Percentiles rank a stretch among this genome's conserved stretches.
phyloP scores from a whole-genome alignment of 352 stramenopile genomes.

The Phytophthora brassicae region DNA sequence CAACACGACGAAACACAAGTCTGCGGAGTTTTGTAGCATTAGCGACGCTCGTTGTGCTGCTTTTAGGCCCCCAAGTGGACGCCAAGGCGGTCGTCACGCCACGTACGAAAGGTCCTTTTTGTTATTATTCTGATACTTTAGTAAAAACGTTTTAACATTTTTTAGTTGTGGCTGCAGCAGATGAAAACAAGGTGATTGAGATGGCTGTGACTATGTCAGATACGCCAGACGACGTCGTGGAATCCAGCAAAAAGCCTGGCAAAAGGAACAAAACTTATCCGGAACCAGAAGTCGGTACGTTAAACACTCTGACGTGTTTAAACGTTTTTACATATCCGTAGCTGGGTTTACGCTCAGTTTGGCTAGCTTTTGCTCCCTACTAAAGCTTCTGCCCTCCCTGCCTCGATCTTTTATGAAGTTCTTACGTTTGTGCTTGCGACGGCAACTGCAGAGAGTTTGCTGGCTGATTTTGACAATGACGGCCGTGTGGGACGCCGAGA shows the following conservation, averaged over 20 bases:
- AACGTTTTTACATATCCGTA: conserved; percentile 10
- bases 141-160: conserved; percentile 1
- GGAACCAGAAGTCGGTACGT: conserved; percentile 44
- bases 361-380: too few species aligned
- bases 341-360: background rate
- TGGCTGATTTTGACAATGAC: conserved; percentile 83
- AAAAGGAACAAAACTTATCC: conserved; percentile 31
- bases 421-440: conserved; percentile 39
- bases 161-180: background rate
- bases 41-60: conserved; percentile 6
- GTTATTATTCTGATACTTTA: conserved; percentile 10
- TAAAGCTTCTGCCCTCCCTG: conserved; percentile 11
- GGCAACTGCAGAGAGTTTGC: conserved; percentile 56
- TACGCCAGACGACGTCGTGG: background rate
- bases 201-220: conserved; percentile 21
- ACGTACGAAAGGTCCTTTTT: conserved; percentile 21
- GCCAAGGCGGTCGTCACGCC: conserved; percentile 27
- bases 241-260: conserved; percentile 15
- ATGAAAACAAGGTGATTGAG: conserved; percentile 13
- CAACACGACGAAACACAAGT: background rate
- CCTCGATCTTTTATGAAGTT: conserved; percentile 18
- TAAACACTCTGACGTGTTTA: background rate
- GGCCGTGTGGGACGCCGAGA: conserved; percentile 70
- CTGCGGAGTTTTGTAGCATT: conserved; percentile 1
- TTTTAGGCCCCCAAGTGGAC: conserved; percentile 2